Evolutionary conservation across 768 basidiomycete species (phyloP).

Genomic region (Clitopilus hobsonii): DNA sequence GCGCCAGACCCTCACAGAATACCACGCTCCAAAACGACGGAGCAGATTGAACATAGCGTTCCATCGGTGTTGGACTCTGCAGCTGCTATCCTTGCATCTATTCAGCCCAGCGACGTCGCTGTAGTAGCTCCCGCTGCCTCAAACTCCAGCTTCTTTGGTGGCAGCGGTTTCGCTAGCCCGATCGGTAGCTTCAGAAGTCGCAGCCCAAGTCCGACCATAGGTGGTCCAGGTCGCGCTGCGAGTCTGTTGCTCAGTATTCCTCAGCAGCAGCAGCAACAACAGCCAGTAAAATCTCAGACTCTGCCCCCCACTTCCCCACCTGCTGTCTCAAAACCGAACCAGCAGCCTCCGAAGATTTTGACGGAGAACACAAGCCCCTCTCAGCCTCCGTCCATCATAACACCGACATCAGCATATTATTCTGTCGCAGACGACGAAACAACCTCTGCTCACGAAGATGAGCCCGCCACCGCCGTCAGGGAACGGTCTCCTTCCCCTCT

Average conservation of each 20-base stretch:
- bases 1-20: slow-evolving; percentile 62
- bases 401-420: slow-evolving; percentile 47
- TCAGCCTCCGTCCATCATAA: slow-evolving; percentile 28
- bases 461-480: slow-evolving; percentile 11
- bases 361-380: slow-evolving; percentile 8
- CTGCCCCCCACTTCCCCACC: not conserved
- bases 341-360: slow-evolving; percentile 10
- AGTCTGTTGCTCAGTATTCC: slow-evolving; percentile 50
- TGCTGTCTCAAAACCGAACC: not conserved
- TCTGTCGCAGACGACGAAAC: slow-evolving; percentile 29
- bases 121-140: slow-evolving; percentile 50
- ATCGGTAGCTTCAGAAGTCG: slow-evolving; percentile 65
- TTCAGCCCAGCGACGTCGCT: slow-evolving; percentile 46
- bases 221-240: slow-evolving; percentile 26
- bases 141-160: slow-evolving; percentile 9
- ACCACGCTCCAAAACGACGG: slow-evolving; percentile 66
- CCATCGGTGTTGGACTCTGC: slow-evolving; percentile 86
- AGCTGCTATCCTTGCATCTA: slow-evolving; percentile 59
- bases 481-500: slow-evolving; percentile 5
- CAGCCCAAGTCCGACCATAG: slow-evolving; percentile 56
- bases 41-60: slow-evolving; percentile 72
- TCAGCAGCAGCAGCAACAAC: slow-evolving; percentile 20
- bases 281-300: not conserved
- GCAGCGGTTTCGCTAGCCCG: slow-evolving; percentile 62
- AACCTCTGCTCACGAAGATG: slow-evolving; percentile 7